phyloP scores from a whole-genome alignment of 176 grass and related monocot species.

The Aegilops speltoides region DNA sequence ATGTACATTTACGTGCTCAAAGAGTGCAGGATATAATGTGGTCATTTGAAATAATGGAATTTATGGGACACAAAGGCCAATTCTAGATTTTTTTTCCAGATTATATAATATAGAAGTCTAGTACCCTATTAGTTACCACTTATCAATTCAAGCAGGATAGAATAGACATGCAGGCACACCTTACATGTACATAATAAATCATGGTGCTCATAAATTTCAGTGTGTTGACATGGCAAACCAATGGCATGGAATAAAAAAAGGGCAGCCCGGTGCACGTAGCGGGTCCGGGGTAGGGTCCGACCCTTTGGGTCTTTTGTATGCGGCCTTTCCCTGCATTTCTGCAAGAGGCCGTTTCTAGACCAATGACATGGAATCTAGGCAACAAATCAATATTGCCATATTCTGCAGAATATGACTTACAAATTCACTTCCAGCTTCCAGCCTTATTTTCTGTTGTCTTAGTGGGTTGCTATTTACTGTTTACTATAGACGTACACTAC shows the following conservation, averaged over 20 bases:
- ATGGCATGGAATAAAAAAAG: background rate
- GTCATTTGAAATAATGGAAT: slow-evolving; percentile 1
- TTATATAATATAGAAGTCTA: background rate
- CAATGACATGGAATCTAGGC: background rate
- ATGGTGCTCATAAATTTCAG: background rate
- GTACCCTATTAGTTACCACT: background rate
- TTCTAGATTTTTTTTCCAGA: background rate
- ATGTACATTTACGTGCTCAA: background rate
- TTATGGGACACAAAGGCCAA: background rate
- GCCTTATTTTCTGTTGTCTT: background rate
- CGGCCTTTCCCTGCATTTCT: too few species aligned
- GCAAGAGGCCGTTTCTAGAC: background rate
- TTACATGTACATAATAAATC: background rate
- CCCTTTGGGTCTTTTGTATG: too few species aligned
- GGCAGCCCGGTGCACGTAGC: too few species aligned
- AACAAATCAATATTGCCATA: background rate
- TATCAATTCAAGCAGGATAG: background rate
- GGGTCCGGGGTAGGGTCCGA: too few species aligned
- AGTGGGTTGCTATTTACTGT: background rate
- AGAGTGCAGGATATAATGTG: background rate
- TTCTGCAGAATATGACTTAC: background rate
- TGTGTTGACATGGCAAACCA: slow-evolving; percentile 8
- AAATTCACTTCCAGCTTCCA: slow-evolving; percentile 11
- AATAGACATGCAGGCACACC: background rate
- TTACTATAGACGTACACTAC: background rate